These are phyloP conservation scores for Capsicum baccatum DNA, from an alignment of 257 asterid species.

Conservation along the genomic window DNA sequence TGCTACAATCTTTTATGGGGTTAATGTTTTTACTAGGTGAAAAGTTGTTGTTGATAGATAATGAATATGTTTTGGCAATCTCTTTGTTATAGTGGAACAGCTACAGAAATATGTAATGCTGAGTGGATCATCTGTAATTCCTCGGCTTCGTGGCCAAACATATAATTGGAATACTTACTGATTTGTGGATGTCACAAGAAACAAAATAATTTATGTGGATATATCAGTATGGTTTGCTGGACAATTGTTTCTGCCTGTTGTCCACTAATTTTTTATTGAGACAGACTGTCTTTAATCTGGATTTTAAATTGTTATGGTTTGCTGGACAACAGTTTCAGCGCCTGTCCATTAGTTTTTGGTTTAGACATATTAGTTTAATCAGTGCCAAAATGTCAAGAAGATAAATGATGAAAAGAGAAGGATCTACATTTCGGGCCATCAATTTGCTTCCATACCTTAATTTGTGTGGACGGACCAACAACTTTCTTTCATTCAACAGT, in stretches of 20 bases:
- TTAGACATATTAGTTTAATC: background rate
- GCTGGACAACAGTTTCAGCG: background rate
- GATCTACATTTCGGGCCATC: background rate
- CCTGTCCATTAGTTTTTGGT: background rate
- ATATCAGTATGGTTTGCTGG: background rate
- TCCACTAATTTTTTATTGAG: background rate
- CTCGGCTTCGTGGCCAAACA: background rate
- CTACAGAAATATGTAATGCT: background rate
- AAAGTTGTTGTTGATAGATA: background rate
- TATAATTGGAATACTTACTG: background rate
- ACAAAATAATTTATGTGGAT: background rate
- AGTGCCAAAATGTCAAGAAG: background rate
- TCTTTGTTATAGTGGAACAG: background rate
- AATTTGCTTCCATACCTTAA: constrained; percentile 15
- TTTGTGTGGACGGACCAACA: background rate
- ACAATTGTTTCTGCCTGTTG: constrained; percentile 15
- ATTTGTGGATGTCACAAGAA: background rate
- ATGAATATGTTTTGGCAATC: constrained; percentile 5
- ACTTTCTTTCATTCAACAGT: background rate
- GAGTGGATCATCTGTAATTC: constrained; percentile 13
- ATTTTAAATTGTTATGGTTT: constrained; percentile 6
- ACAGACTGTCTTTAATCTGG: background rate
- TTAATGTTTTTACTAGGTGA: background rate
- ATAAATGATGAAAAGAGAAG: background rate
- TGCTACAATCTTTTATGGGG: background rate